These are phyloP conservation scores for Peronospora tabacina DNA, from an alignment of 352 stramenopile genomes.

Conservation along the genomic window DNA sequence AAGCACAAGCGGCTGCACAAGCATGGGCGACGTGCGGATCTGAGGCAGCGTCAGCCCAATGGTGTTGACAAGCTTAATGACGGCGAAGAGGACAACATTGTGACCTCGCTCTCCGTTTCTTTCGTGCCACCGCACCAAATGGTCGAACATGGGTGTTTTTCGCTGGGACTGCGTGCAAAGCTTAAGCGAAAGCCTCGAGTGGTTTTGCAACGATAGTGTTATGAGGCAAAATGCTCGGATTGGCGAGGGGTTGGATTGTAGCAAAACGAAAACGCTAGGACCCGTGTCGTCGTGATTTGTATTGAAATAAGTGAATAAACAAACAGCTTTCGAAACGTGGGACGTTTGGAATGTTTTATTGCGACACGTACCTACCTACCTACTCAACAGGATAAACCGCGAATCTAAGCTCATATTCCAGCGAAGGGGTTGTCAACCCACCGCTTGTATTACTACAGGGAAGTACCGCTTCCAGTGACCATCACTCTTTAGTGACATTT, in stretches of 20 bases:
- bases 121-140: conserved; percentile 73
- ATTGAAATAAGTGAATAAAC: not conserved
- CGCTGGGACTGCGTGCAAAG: conserved; percentile 55
- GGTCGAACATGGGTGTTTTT: conserved; percentile 64
- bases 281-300: not conserved
- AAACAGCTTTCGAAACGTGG: not conserved
- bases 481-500: conserved; percentile 10
- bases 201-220: not conserved
- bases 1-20: conserved; percentile 14
- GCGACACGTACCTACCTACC: too few species aligned
- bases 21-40: conserved; percentile 3
- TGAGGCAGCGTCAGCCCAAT: conserved; percentile 12
- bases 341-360: not conserved
- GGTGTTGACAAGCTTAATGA: conserved; percentile 22
- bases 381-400: not conserved
- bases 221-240: not conserved
- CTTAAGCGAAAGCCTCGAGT: conserved; percentile 49
- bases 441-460: not conserved
- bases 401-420: too few species aligned
- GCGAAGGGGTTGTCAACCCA: too few species aligned
- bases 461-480: not conserved
- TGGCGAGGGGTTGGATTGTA: too few species aligned
- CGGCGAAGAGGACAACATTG: conserved; percentile 21
- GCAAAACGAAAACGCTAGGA: not conserved
- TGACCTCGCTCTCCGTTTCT: conserved; percentile 39